Evolutionary conservation across 352 stramenopile species (phyloP), one percentile per base, ranked within the genome.

Genomic region (Phytophthora tentaculata): DNA sequence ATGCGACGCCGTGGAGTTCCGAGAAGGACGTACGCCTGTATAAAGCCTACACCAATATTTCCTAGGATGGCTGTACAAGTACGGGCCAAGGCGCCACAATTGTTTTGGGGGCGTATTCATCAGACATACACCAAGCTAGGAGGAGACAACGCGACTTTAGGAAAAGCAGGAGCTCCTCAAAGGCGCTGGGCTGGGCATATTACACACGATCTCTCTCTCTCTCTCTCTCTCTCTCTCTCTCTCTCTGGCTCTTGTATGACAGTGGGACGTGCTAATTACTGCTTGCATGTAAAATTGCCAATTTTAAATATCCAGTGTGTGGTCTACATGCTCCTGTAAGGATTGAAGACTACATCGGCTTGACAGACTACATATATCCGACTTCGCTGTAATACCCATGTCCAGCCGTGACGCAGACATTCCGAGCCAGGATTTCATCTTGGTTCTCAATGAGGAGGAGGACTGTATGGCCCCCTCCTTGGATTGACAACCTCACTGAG

Each of bases 41-140:
- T 13, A 20, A n/a, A 48, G 41, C 41, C 17, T 48, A 48, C 41
- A 48, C n/a, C 41, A 48, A 48, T n/a, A 48, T 48, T 48, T 48
- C 41, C 5, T 6, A 48, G n/a, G 17, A 20, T 23, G 41, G 41
- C 8, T 20, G 17, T 13, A 24, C 13, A 4, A 48, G 41, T n/a
- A 48, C 41, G 3, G 41, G 23, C n/a, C 41, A 48, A 6, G 14
- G 10, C 16, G 16, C 41, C 3, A 23, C 41, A 23, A 17, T 14
- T 20, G 23, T 23, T n/a, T 23, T 48, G 41, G 41, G 41, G 23
- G 17, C 16, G 41, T 5, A 13, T 23, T 48, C 41, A 48, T 10
- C 14, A 14, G 41, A 23, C 17, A n/a, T 48, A 23, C 6, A 23
- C 7, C 2, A 17, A 48, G n/a, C 41, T 23, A 23, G 41, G 16